phyloP scores from a whole-genome alignment of 2,329 filamentous ascomycete genomes.

The Ilyonectria robusta region DNA sequence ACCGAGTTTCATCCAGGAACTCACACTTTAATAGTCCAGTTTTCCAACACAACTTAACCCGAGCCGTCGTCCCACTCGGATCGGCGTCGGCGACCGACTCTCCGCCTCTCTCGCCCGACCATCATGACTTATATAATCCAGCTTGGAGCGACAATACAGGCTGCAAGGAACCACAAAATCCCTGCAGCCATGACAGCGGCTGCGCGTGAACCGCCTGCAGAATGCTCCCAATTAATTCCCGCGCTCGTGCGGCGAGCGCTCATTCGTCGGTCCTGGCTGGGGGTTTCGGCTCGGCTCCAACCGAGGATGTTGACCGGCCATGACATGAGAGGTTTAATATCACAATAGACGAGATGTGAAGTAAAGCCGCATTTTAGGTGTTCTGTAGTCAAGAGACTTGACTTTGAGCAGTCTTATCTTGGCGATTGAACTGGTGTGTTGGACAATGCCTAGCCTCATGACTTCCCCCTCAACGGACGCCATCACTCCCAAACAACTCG shows the following conservation, averaged over 20 bases:
- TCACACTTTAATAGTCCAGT: too few species aligned
- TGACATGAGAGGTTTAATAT: slow-evolving; percentile 5
- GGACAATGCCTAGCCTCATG: not conserved
- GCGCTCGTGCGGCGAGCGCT: not conserved
- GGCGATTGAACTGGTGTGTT: too few species aligned
- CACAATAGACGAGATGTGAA: not conserved
- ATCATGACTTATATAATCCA: not conserved
- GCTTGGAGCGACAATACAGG: not conserved
- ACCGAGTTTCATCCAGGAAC: too few species aligned
- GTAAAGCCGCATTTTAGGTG: not conserved
- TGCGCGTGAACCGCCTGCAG: not conserved
- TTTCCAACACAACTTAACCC: not conserved
- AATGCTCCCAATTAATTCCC: not conserved
- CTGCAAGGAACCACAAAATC: slow-evolving; percentile 9
- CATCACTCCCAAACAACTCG: not conserved
- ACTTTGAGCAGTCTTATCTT: not conserved
- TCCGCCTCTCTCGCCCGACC: not conserved
- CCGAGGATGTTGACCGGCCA: slow-evolving; percentile 15
- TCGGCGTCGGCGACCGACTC: not conserved
- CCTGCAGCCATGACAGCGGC: slow-evolving; percentile 5
- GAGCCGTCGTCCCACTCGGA: not conserved
- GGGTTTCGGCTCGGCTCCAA: slow-evolving; percentile 13
- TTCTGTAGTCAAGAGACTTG: not conserved
- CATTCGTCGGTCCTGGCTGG: slow-evolving; percentile 1
- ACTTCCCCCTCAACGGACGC: not conserved